phyloP scores from a whole-genome alignment of 805 yeast species.

The Vanderwaltozyma verrucispora region DNA sequence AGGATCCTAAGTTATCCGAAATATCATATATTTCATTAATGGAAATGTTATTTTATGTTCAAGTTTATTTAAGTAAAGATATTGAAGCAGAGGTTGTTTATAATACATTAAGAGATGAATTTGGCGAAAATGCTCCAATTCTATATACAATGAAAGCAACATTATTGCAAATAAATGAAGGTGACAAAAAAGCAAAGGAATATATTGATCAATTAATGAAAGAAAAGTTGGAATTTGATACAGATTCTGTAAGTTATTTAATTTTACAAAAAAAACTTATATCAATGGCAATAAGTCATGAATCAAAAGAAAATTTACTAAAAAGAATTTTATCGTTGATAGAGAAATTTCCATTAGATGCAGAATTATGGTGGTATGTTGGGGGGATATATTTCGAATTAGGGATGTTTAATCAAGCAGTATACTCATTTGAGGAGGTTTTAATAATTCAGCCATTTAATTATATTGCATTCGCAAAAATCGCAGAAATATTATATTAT shows the following conservation, averaged over 20 bases:
- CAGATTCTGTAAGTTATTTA: conserved; percentile 25
- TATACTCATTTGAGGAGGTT: conserved; percentile 60
- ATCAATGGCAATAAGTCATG: conserved; percentile 12
- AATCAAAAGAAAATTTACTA: conserved; percentile 10
- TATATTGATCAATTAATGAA: conserved; percentile 44
- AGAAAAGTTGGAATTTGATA: conserved; percentile 43
- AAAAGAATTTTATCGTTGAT: conserved; percentile 12
- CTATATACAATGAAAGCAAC: conserved; percentile 25
- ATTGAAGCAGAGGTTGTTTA: conserved; percentile 58
- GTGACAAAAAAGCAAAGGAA: conserved; percentile 18
- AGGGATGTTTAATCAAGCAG: conserved; percentile 59
- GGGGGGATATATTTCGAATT: conserved; percentile 48
- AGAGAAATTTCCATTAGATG: conserved; percentile 52
- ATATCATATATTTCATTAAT: conserved; percentile 44
- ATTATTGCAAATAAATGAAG: conserved; percentile 18
- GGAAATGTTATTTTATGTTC: conserved; percentile 63
- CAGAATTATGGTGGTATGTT: conserved; percentile 69
- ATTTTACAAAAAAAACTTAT: conserved; percentile 21
- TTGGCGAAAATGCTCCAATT: conserved; percentile 38
- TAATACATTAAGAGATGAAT: conserved; percentile 56
- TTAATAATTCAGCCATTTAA: conserved; percentile 51
- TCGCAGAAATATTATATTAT: conserved; percentile 20
- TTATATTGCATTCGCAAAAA: conserved; percentile 23
- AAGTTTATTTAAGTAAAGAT: conserved; percentile 53
- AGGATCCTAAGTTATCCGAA: conserved; percentile 21